Percentiles rank a stretch among this genome's conserved stretches.
Evolutionary conservation across 1,284 basidiomycete genomes (phyloP).

Genomic region (Veloboletus limbatus): DNA sequence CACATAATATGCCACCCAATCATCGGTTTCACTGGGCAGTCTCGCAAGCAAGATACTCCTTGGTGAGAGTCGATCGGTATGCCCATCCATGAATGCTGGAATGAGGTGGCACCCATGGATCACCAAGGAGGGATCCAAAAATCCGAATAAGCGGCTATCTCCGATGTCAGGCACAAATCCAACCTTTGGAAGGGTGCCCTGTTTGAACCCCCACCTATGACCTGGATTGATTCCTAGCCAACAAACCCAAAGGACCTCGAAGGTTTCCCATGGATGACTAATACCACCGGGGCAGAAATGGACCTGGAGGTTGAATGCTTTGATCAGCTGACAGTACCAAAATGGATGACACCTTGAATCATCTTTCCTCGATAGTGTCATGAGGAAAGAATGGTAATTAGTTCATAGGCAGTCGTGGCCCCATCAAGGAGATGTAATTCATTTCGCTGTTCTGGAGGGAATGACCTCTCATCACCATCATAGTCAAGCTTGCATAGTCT

Average conservation of each 20-base stretch:
- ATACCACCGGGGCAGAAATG: neutral
- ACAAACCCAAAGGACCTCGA: slow-evolving; percentile 12
- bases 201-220: slow-evolving; percentile 6
- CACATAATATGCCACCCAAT: neutral
- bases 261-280: neutral
- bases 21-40: neutral
- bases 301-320: neutral
- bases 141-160: slow-evolving; percentile 6
- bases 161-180: slow-evolving; percentile 8
- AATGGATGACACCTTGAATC: slow-evolving; percentile 15
- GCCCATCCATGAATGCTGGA: slow-evolving; percentile 9
- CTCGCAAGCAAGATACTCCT: neutral
- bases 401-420: slow-evolving; percentile 39
- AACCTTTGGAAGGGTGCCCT: slow-evolving; percentile 10
- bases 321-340: slow-evolving; percentile 15
- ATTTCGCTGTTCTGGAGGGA: neutral
- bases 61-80: neutral
- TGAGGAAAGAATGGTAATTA: slow-evolving; percentile 29
- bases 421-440: neutral
- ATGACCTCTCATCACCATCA: neutral
- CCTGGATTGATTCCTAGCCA: slow-evolving; percentile 11
- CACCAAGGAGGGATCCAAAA: slow-evolving; percentile 14
- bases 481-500: neutral
- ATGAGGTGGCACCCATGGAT: slow-evolving; percentile 15
- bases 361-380: slow-evolving; percentile 32